These are phyloP conservation scores for Fraxinus dipetala DNA, from an alignment of 305 asterid species.

Conservation along the genomic window DNA sequence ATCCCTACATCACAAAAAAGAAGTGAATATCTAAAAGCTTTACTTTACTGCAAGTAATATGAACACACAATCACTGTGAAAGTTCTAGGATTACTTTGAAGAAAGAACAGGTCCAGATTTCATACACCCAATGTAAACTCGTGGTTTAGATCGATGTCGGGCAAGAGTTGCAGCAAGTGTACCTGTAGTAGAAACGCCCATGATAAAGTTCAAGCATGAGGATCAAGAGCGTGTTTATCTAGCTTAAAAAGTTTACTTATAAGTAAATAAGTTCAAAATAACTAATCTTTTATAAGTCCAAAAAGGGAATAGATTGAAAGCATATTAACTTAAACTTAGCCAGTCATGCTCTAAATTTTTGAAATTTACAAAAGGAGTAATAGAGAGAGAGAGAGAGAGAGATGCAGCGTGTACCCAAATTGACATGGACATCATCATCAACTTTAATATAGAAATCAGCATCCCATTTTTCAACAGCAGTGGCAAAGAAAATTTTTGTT, in stretches of 20 bases:
- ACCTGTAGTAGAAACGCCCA: slow-evolving; percentile 24
- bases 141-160: slow-evolving; percentile 46
- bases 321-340: not conserved
- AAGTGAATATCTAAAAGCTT: not conserved
- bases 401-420: slow-evolving; percentile 33
- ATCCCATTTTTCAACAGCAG: slow-evolving; percentile 53
- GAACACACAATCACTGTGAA: not conserved
- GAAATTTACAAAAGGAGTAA: not conserved
- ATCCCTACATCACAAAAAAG: slow-evolving; percentile 26
- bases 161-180: slow-evolving; percentile 50
- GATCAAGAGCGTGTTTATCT: not conserved
- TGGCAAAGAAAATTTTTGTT: slow-evolving; percentile 44
- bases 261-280: not conserved
- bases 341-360: not conserved
- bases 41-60: not conserved
- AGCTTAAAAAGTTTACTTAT: not conserved
- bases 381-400: not conserved
- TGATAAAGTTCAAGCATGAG: not conserved
- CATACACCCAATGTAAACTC: slow-evolving; percentile 49
- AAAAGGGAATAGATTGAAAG: not conserved
- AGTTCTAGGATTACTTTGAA: slow-evolving; percentile 32
- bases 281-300: not conserved
- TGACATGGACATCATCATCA: slow-evolving; percentile 51
- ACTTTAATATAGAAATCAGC: slow-evolving; percentile 51
- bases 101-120: slow-evolving; percentile 52